A percentile compares a stretch with the other conserved stretches of the same genome.
phyloP scores from a whole-genome alignment of 2,329 filamentous ascomycete genomes.

The Mycocentrospora acerina region DNA sequence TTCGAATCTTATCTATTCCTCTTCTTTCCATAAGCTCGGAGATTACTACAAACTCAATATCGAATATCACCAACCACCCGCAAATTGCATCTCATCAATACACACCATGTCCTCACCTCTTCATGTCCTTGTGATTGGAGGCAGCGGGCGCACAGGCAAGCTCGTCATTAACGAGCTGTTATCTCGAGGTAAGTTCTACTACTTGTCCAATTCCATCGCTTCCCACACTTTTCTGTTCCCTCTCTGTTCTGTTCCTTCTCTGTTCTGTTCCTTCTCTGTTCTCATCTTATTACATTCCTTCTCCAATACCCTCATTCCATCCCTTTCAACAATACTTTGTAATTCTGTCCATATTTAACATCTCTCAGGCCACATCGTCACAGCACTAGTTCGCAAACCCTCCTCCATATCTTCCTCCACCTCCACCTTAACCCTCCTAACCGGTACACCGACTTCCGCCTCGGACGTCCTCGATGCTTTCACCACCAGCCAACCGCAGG shows the following conservation, averaged over 20 bases:
- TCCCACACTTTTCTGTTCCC: no score
- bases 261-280: no score
- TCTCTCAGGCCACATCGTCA: constrained; percentile 48
- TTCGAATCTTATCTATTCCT: no score
- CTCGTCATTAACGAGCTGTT: constrained; percentile 48
- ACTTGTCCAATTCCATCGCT: no score
- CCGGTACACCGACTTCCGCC: constrained; percentile 41
- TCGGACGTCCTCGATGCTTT: constrained; percentile 45
- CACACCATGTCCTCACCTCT: constrained; percentile 5
- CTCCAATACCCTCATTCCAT: no score
- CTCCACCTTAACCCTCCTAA: constrained; percentile 42
- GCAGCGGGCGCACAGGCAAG: constrained; percentile 51
- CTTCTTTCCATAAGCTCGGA: no score
- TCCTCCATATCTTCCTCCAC: constrained; percentile 26
- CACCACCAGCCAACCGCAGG: constrained; percentile 23
- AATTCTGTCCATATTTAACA: no score
- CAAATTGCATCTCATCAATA: background rate
- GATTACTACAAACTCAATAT: background rate
- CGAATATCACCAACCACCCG: background rate
- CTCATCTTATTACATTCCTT: no score
- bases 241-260: no score
- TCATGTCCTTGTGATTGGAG: constrained; percentile 53
- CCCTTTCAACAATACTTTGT: no score
- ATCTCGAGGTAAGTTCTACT: constrained; percentile 13
- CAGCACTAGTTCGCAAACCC: constrained; percentile 49